Conservation (phyloP, 1,284 basidiomycete species). For the Cystobasidium sp. region DNA sequence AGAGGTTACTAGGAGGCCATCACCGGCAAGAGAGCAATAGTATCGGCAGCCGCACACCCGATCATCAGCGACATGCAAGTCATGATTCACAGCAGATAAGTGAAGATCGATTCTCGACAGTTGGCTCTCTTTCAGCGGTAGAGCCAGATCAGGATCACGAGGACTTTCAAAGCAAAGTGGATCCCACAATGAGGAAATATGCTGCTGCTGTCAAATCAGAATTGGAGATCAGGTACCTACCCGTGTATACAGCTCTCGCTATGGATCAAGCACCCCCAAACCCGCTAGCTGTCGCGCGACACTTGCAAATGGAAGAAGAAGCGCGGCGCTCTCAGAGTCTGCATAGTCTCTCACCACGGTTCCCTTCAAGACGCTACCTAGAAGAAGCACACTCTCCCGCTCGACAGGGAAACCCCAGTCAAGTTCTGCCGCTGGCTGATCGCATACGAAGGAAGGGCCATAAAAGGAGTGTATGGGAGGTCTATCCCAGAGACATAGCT, state of each 20-base stretch:
- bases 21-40: neutral
- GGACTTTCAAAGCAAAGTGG: constrained; percentile 10
- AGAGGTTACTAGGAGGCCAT: neutral
- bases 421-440: constrained; percentile 10
- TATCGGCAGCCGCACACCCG: neutral
- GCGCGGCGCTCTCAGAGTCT: neutral
- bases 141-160: neutral
- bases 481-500: constrained; percentile 32
- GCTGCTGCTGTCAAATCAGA: constrained; percentile 30
- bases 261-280: constrained; percentile 29
- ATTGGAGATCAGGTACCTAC: constrained; percentile 34
- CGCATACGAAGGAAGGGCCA: constrained; percentile 27
- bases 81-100: neutral
- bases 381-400: constrained; percentile 7
- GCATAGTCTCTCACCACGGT: constrained; percentile 12
- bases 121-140: neutral
- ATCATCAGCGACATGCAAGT: neutral
- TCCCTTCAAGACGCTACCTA: neutral
- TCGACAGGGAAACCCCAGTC: neutral
- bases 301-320: constrained; percentile 6
- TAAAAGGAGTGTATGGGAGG: constrained; percentile 29
- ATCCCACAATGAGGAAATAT: constrained; percentile 35
- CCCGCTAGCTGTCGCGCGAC: constrained; percentile 27
- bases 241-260: constrained; percentile 33
- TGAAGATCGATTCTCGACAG: neutral